Evolutionary conservation across 179 eudicot genomes (phyloP).

Genomic region (Heliamphora pulchella): DNA sequence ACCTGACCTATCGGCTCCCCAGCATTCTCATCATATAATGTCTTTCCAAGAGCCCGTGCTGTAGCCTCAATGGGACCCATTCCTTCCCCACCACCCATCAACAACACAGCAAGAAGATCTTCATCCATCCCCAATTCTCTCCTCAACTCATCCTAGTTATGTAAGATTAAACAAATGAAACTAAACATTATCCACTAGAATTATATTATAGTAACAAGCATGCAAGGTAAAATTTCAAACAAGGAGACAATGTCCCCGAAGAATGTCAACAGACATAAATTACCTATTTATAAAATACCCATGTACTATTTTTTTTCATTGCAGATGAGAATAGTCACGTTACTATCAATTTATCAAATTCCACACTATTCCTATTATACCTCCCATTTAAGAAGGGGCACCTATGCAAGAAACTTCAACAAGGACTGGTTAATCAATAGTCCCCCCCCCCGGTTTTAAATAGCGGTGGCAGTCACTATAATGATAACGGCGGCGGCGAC

Average conservation of each 20-base stretch:
- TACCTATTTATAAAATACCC: no score
- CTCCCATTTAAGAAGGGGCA: not conserved
- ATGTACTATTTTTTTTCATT: not conserved
- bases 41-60: conserved; percentile 75
- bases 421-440: not conserved
- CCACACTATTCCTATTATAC: not conserved
- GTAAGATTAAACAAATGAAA: conserved; percentile 1
- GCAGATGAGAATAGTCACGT: not conserved
- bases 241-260: not conserved
- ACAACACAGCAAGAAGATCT: conserved; percentile 71
- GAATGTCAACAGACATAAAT: not conserved
- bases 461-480: no score
- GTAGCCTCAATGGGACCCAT: conserved; percentile 99
- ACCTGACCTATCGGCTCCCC: conserved; percentile 84
- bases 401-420: not conserved
- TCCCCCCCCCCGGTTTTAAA: not conserved
- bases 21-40: conserved; percentile 66
- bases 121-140: conserved; percentile 88
- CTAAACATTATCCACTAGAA: not conserved
- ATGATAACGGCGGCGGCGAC: no score
- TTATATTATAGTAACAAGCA: conserved; percentile 8
- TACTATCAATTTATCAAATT: not conserved
- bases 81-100: conserved; percentile 99
- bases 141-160: conserved; percentile 56
- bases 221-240: not conserved